A percentile compares a stretch with the other conserved stretches of the same genome.
phyloP scores from a whole-genome alignment of 148 eudicot species.

The Fagopyrum esculentum region DNA sequence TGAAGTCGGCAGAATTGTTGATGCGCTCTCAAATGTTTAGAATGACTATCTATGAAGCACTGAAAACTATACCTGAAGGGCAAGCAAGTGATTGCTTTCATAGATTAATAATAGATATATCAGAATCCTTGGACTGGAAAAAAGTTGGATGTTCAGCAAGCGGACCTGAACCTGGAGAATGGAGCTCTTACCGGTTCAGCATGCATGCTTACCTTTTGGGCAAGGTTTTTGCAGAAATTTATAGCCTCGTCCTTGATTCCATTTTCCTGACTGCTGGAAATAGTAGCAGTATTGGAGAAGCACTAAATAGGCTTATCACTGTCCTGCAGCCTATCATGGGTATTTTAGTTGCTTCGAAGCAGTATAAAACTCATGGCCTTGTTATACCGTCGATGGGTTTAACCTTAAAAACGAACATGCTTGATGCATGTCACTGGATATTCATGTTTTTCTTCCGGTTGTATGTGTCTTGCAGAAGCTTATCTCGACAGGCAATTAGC shows the following conservation, averaged over 20 bases:
- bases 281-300: conserved; percentile 55
- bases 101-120: conserved; percentile 52
- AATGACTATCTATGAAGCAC: conserved; percentile 50
- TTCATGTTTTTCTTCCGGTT: conserved; percentile 66
- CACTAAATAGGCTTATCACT: conserved; percentile 42
- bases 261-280: conserved; percentile 68
- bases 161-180: conserved; percentile 22
- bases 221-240: conserved; percentile 58
- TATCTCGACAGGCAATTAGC: conserved; percentile 62
- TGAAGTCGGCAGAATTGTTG: conserved; percentile 51
- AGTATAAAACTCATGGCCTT: conserved; percentile 26
- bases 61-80: conserved; percentile 82
- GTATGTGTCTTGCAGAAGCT: conserved; percentile 56
- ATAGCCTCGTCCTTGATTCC: conserved; percentile 65
- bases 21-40: conserved; percentile 62
- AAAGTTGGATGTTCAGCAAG: conserved; percentile 28
- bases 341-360: conserved; percentile 33
- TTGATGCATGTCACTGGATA: conserved; percentile 31
- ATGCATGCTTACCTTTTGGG: conserved; percentile 57
- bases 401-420: conserved; percentile 18
- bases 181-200: conserved; percentile 19
- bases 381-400: conserved; percentile 34
- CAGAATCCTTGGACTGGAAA: conserved; percentile 71
- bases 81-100: conserved; percentile 68
- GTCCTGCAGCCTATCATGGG: conserved; percentile 44